Evolutionary conservation across 345 rosid genomes (phyloP).

Genomic region (Balakata baccata): DNA sequence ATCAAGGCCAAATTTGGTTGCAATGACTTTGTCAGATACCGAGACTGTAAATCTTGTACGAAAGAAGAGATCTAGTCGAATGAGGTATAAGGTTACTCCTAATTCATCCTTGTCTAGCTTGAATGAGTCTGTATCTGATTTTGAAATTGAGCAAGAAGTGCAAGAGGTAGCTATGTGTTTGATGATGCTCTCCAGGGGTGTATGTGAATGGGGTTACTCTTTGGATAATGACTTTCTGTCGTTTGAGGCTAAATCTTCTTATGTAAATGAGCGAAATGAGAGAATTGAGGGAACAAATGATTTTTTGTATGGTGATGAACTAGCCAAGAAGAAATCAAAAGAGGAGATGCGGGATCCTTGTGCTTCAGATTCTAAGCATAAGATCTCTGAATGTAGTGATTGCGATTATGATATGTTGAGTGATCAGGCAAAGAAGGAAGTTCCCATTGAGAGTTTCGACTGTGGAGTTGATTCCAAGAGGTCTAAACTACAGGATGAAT

Average conservation of each 20-base stretch:
- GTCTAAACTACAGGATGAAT: conserved; percentile 20
- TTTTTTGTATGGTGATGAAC: conserved; percentile 16
- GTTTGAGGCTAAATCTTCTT: conserved; percentile 14
- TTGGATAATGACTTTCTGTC: conserved; percentile 20
- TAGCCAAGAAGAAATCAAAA: conserved; percentile 23
- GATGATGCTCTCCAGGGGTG: conserved; percentile 54
- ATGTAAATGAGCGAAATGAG: conserved; percentile 7
- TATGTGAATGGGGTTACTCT: conserved; percentile 17
- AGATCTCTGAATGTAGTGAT: conserved; percentile 14
- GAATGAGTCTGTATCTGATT: conserved; percentile 37
- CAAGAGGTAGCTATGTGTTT: conserved; percentile 50
- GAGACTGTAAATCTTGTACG: conserved; percentile 23
- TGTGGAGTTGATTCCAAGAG: conserved; percentile 10
- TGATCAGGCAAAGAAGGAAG: conserved; percentile 19
- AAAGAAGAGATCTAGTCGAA: conserved; percentile 50
- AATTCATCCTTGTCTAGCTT: conserved; percentile 43
- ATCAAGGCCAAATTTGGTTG: conserved; percentile 18
- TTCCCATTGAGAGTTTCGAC: conserved; percentile 2
- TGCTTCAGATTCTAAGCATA: conserved; percentile 23
- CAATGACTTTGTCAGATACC: conserved; percentile 24
- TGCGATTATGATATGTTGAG: conserved; percentile 16
- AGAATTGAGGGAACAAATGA: conserved; percentile 3
- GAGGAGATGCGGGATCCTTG: conserved; percentile 16
- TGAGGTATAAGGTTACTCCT: conserved; percentile 42
- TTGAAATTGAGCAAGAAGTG: conserved; percentile 38